Percentiles rank a stretch among this genome's conserved stretches.
Conservation (phyloP, 2,329 filamentous ascomycete genomes). For the Alternaria gansuensis region DNA sequence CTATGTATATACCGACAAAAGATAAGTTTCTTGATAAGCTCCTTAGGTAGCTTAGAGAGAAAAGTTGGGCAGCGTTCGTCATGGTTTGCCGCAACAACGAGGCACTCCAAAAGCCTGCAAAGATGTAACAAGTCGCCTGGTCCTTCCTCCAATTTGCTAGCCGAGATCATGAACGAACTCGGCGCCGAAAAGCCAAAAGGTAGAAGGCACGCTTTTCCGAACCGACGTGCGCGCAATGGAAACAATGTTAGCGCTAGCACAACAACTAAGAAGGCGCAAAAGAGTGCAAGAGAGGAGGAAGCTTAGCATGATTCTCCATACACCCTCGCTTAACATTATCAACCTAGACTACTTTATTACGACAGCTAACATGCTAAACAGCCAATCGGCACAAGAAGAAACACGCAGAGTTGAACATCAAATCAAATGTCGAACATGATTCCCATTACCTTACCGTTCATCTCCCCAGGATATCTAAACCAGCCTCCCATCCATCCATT, state of each 20-base stretch:
- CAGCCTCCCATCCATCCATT: background rate
- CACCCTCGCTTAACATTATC: background rate
- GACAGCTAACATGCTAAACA: background rate
- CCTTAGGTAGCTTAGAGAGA: too few relatives aligned
- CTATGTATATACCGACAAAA: too few relatives aligned
- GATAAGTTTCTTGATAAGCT: too few relatives aligned
- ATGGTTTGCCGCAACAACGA: too few relatives aligned
- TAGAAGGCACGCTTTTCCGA: background rate
- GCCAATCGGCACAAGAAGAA: background rate
- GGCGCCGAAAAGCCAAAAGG: background rate
- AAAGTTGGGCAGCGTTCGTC: too few relatives aligned
- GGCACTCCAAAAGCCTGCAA: too few relatives aligned
- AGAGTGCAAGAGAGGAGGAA: too few relatives aligned
- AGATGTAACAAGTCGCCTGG: too few relatives aligned
- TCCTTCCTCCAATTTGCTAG: too few relatives aligned
- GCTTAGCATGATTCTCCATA: background rate
- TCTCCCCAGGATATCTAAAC: slow-evolving; percentile 5
- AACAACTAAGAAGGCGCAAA: background rate
- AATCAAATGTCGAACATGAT: background rate
- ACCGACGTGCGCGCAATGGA: background rate
- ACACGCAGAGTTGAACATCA: background rate
- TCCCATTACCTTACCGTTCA: slow-evolving; percentile 1
- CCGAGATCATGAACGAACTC: background rate
- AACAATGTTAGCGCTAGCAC: background rate
- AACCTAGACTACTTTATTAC: background rate